A percentile compares a stretch with the other conserved stretches of the same genome.
These are phyloP conservation scores for Veloboletus limbatus DNA, from an alignment of 1,284 basidiomycete species.

Conservation along the genomic window DNA sequence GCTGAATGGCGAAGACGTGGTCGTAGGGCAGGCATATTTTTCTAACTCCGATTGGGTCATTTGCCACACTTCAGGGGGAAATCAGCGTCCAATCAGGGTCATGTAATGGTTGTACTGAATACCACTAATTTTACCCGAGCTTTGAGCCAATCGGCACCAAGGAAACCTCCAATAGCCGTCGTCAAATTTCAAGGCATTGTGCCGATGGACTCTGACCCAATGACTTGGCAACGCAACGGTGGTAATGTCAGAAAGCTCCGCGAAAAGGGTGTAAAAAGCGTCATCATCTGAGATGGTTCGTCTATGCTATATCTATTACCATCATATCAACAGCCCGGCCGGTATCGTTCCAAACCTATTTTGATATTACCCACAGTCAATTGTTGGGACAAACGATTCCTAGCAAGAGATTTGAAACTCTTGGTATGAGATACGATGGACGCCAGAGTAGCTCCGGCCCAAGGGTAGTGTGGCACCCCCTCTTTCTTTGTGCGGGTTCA, in stretches of 20 bases:
- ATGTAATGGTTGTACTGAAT: too few species aligned
- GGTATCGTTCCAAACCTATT: constrained; percentile 59
- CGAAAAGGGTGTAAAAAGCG: constrained; percentile 56
- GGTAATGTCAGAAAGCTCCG: constrained; percentile 51
- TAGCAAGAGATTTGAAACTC: constrained; percentile 54
- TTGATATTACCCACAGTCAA: constrained; percentile 64
- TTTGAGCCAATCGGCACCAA: too few species aligned
- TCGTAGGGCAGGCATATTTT: too few species aligned
- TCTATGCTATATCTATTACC: constrained; percentile 77
- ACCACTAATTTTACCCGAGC: too few species aligned
- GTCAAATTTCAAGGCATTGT: too few species aligned
- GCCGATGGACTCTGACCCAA: constrained; percentile 52
- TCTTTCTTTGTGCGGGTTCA: not conserved
- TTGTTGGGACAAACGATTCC: too few species aligned
- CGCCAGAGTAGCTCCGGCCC: constrained; percentile 52
- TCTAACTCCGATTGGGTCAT: too few species aligned
- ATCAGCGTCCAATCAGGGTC: too few species aligned
- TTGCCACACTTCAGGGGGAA: too few species aligned
- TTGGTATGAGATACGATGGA: constrained; percentile 40
- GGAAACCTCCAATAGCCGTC: too few species aligned
- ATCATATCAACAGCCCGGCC: constrained; percentile 45
- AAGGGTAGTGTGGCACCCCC: constrained; percentile 43
- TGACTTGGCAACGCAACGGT: constrained; percentile 65
- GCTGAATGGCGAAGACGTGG: too few species aligned
- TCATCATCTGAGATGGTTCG: constrained; percentile 62